Base-by-base conservation (phyloP, 1,139 yeast genomes). In the Suhomyces chickasaworum region DNA sequence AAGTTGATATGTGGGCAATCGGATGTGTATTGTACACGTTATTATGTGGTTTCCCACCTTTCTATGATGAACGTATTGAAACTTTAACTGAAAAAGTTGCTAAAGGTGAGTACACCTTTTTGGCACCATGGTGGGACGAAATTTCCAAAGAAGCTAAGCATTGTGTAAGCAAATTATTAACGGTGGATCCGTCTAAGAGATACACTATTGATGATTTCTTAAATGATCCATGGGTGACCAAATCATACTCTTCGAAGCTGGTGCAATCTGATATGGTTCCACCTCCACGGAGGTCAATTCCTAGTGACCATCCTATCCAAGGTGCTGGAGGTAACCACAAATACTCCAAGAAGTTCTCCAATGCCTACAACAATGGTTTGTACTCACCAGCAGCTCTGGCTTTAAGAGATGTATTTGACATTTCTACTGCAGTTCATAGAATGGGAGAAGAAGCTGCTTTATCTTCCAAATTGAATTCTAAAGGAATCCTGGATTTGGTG, bases 361-460 rank as follows among this genome's bases (percentile, higher is more conserved):
- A 55, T 39, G 40, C 20, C 23, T 40, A 36, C 43, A 40, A 41
- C 43, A 47, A 38, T 25, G 58, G 55, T 4, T 34, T 78, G 53
- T 86, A 85, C 57, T 85, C 96, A 1, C 97, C 97, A 4, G 96
- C 95, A 6, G 95, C 95, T 0, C 89, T 86, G 45, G 96, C 96
- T 0, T 79, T 93, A 73, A 85, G 90, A 57, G 99, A 93, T 59
- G 97, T 96, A 8, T 91, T 91, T 67, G 99, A 93, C 61, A 87
- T 93, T 13, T 86, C 96, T 16, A 84, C 95, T 48, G 97, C 97
- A 0, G 96, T 93, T 7, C 96, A 90, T 63, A 83, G 99, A 65
- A 82, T 83, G 75, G 96, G 91, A 34, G 96, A 89, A 67, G 97
- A 89, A 60, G 85, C 84, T 18, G 78, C 82, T 1, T 68, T 83